Evolutionary conservation across 257 asterid genomes (phyloP), one percentile per base, ranked within the genome.

Genomic region (Knoxia roxburghii): DNA sequence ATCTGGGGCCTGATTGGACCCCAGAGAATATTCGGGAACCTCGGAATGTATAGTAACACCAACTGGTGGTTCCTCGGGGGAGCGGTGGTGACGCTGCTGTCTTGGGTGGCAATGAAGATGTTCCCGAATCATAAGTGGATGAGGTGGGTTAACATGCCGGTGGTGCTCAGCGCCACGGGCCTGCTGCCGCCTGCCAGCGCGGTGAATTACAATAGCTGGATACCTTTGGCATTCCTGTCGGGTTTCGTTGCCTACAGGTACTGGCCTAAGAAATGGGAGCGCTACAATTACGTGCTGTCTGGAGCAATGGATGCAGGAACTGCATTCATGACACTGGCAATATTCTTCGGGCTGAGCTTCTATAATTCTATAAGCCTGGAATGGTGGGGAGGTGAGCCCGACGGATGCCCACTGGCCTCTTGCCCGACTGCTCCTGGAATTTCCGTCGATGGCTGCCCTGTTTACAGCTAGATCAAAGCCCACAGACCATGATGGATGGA

Each of bases 1-100:
- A 78, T 86, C 11, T 86, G 88, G 94, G 94, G 94, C 5, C 79
- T 86, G 24, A 74, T 86, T 14, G 89, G 87, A 5, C 90, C 90
- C 1, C 82, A 48, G 20, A 72, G 88, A 45, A 82, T 84, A 18
- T 86, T 86, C 15, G 94, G 90, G 0, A 33, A 76, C 65, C 81
- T 78, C 4, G 94, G 90, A 2, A 49, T 70, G 0, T 84, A 86
- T 68, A 50, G 76, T 0, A 65, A 62, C 0, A 24, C 80, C 32
- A 84, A 80, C 76, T 81, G 89, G 89, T 86, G 80, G 81, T 86
- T 86, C 37, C 75, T 86, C 1, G 85, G 72, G 3, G 95, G 95
- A 3, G 79, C 85, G 23, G 10, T 81, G 11, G 77, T 79, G 2
- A 88, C 95, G 0, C 0, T 84, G 0, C 26, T 80, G 2, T 88